These are phyloP conservation scores for Phytophthora pistaciae DNA, from an alignment of 352 stramenopile genomes.

Conservation along the genomic window DNA sequence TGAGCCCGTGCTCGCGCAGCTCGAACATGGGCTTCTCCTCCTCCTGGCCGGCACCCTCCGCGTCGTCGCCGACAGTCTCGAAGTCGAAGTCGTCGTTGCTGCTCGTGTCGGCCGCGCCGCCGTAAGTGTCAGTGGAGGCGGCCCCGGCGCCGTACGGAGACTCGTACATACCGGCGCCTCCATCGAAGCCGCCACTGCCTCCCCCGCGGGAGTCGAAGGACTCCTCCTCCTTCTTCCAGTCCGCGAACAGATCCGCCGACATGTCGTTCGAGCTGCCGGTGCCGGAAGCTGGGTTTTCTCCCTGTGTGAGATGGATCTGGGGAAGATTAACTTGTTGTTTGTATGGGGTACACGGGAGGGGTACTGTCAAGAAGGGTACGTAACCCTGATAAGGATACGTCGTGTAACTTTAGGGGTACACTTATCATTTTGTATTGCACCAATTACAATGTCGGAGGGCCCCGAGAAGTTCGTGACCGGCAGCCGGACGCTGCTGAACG, in stretches of 20 bases:
- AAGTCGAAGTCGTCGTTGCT: constrained; percentile 86
- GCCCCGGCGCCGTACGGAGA: constrained; percentile 43
- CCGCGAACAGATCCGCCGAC: constrained; percentile 90
- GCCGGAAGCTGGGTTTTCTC: neutral
- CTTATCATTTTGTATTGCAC: neutral
- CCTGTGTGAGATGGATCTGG: neutral
- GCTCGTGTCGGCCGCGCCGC: constrained; percentile 29
- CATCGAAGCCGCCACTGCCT: constrained; percentile 20
- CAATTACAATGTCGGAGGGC: neutral
- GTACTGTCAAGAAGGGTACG: neutral
- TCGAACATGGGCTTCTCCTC: constrained; percentile 89
- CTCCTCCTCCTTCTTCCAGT: constrained; percentile 90
- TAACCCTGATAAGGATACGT: no score
- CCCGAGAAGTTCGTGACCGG: constrained; percentile 36
- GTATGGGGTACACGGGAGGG: constrained; percentile 7
- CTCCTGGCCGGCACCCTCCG: constrained; percentile 49
- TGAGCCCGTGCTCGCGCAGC: constrained; percentile 86
- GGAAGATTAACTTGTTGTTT: constrained; percentile 19
- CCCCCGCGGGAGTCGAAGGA: constrained; percentile 31
- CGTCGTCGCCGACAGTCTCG: constrained; percentile 65
- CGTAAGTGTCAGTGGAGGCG: constrained; percentile 33
- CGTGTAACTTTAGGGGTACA: neutral
- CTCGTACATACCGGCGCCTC: constrained; percentile 39
- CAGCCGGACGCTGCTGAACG: constrained; percentile 44
- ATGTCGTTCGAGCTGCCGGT: constrained; percentile 35